Conservation (phyloP, 441 rosid species). For the Croton setiger region DNA sequence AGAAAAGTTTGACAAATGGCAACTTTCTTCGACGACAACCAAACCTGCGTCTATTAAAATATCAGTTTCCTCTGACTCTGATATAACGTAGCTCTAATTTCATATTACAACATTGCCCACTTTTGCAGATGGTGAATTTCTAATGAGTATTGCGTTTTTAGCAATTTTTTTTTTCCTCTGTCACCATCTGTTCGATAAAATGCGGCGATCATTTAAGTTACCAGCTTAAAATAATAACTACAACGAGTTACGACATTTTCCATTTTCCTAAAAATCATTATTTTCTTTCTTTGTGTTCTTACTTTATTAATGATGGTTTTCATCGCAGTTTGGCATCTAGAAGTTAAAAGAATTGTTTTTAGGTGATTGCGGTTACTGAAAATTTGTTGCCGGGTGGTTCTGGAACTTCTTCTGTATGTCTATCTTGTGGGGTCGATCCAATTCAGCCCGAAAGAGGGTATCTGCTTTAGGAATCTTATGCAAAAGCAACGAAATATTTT, state of each 20-base stretch:
- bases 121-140: neutral
- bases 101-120: neutral
- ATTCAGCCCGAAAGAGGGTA: constrained; percentile 34
- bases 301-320: neutral
- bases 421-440: constrained; percentile 37
- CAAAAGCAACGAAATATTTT: constrained; percentile 10
- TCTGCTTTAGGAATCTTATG: constrained; percentile 14
- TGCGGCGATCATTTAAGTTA: neutral
- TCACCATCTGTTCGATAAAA: constrained; percentile 5
- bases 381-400: neutral
- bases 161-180: too few species aligned
- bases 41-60: too few species aligned
- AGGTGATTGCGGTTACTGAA: neutral
- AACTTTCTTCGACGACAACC: too few species aligned
- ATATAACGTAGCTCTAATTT: neutral
- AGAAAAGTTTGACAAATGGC: too few species aligned
- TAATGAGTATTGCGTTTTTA: too few species aligned
- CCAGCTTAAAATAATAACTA: neutral
- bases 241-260: neutral
- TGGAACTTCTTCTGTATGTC: constrained; percentile 30
- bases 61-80: too few species aligned
- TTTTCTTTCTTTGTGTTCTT: neutral
- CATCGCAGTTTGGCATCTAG: neutral
- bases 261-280: neutral
- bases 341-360: neutral